Percentiles rank a stretch among this genome's conserved stretches.
These are phyloP conservation scores for Phytopythium helicoides DNA, from an alignment of 352 stramenopile genomes.

Conservation along the genomic window DNA sequence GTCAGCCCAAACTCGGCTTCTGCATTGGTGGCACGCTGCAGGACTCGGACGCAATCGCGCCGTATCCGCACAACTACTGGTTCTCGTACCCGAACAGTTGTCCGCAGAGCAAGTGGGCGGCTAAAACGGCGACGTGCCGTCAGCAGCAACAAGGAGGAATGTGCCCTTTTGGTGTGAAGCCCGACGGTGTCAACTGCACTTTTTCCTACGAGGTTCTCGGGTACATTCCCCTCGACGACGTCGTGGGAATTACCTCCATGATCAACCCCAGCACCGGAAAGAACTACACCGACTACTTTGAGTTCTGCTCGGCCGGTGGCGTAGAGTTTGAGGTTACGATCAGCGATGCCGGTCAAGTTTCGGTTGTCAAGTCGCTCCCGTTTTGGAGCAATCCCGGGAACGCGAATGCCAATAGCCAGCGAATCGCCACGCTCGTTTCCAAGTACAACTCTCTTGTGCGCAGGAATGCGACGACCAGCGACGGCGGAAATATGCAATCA, in stretches of 20 bases:
- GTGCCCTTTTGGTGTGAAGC: constrained; percentile 42
- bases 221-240: constrained; percentile 59
- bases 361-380: constrained; percentile 37
- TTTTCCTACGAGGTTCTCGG: constrained; percentile 64
- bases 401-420: constrained; percentile 37
- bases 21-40: constrained; percentile 41
- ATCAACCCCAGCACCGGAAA: constrained; percentile 33
- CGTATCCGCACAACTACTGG: constrained; percentile 79
- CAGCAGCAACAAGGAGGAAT: constrained; percentile 33
- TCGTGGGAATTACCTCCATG: constrained; percentile 69
- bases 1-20: constrained; percentile 39
- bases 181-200: constrained; percentile 55
- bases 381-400: constrained; percentile 65
- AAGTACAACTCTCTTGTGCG: constrained; percentile 37
- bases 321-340: constrained; percentile 49
- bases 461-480: constrained; percentile 21
- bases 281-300: constrained; percentile 41
- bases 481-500: constrained; percentile 42
- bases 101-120: constrained; percentile 28
- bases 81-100: constrained; percentile 83
- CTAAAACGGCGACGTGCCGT: constrained; percentile 44
- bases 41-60: constrained; percentile 47
- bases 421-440: constrained; percentile 41
- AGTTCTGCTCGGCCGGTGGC: constrained; percentile 54
- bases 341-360: constrained; percentile 9